Conservation (phyloP, 805 yeast species). For the Barnettozyma vustinii region DNA sequence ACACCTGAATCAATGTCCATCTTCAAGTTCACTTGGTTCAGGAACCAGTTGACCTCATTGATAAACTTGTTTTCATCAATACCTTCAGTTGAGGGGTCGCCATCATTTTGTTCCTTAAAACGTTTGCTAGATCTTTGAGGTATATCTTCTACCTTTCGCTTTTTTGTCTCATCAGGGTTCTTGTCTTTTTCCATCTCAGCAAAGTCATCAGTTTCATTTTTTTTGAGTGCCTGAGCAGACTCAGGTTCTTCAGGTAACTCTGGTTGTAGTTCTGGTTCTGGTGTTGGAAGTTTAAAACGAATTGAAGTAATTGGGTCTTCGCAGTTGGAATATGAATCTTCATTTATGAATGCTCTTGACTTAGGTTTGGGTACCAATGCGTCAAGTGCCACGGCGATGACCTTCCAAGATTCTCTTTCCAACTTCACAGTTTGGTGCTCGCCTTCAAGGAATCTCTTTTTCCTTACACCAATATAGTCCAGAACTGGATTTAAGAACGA, state of each 20-base stretch:
- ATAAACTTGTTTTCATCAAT: slow-evolving; percentile 7
- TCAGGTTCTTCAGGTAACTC: neutral
- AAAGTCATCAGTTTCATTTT: neutral
- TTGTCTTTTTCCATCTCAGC: neutral
- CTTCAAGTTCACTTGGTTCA: neutral
- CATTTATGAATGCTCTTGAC: slow-evolving; percentile 27
- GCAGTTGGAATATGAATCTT: slow-evolving; percentile 49
- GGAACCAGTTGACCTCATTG: slow-evolving; percentile 5
- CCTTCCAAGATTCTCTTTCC: slow-evolving; percentile 27
- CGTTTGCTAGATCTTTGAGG: slow-evolving; percentile 35
- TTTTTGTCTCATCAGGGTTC: slow-evolving; percentile 3
- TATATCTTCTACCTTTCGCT: slow-evolving; percentile 21
- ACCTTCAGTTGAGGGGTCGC: slow-evolving; percentile 3
- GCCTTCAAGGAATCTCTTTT: slow-evolving; percentile 6
- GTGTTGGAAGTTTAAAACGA: slow-evolving; percentile 14
- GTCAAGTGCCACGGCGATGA: slow-evolving; percentile 22
- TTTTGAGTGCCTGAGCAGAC: neutral
- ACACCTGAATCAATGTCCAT: slow-evolving; percentile 7
- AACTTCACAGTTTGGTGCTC: slow-evolving; percentile 12
- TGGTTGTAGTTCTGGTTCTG: neutral
- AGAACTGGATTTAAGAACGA: slow-evolving; percentile 17
- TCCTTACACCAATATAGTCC: slow-evolving; percentile 7
- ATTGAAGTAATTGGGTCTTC: slow-evolving; percentile 45
- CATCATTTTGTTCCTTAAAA: slow-evolving; percentile 28
- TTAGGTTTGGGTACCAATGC: slow-evolving; percentile 32